These are phyloP conservation scores for Neonectria neomacrospora DNA, from an alignment of 2,329 filamentous ascomycete species.

Conservation along the genomic window DNA sequence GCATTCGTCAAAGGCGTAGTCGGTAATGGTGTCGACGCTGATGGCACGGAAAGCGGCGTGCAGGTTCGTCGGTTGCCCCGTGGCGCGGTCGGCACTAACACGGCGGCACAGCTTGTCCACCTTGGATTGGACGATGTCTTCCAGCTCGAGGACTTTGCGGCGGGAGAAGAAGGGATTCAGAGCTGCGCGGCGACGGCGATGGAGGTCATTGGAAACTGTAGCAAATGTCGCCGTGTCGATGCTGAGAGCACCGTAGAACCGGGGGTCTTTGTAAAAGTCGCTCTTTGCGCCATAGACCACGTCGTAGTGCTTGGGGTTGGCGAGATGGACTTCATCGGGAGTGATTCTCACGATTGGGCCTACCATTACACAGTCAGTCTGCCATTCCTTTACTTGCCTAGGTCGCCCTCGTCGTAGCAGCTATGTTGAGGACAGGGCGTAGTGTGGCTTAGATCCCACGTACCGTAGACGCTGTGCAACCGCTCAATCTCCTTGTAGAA, in stretches of 20 bases:
- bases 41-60: conserved; percentile 29
- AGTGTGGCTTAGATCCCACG: background rate
- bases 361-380: background rate
- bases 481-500: conserved; percentile 27
- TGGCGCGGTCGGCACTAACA: conserved; percentile 7
- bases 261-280: conserved; percentile 27
- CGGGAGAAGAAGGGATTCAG: conserved; percentile 58
- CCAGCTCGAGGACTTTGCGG: conserved; percentile 49
- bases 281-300: conserved; percentile 29
- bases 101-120: conserved; percentile 43
- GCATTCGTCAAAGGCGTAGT: conserved; percentile 35
- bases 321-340: conserved; percentile 35
- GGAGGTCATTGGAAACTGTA: conserved; percentile 53
- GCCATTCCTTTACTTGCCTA: background rate
- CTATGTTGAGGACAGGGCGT: background rate
- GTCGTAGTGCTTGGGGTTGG: conserved; percentile 32
- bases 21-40: conserved; percentile 29
- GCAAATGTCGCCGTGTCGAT: conserved; percentile 37
- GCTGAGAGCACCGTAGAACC: conserved; percentile 28
- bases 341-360: conserved; percentile 35
- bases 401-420: background rate
- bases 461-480: conserved; percentile 24
- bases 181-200: conserved; percentile 53
- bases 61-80: conserved; percentile 18
- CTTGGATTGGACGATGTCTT: conserved; percentile 50